phyloP scores from a whole-genome alignment of 768 basidiomycete species.

The Rhizopogon salebrosus region DNA sequence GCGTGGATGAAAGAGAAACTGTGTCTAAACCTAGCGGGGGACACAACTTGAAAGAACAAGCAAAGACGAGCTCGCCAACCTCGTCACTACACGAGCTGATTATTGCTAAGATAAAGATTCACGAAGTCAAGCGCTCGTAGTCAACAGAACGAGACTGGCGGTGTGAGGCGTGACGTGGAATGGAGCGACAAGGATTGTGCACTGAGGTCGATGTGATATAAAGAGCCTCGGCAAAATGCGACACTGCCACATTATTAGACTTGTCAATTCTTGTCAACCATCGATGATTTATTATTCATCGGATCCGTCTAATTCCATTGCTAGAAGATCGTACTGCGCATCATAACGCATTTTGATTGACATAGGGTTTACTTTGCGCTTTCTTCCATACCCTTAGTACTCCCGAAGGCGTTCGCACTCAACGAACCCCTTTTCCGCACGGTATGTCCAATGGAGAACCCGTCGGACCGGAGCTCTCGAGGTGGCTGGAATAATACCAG shows the following conservation, averaged over 20 bases:
- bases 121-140: slow-evolving; percentile 1
- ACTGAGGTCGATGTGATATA: background rate
- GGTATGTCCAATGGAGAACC: slow-evolving; percentile 10
- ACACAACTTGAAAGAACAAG: slow-evolving; percentile 3
- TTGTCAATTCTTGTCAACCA: no score
- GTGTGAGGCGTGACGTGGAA: background rate
- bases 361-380: background rate
- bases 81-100: background rate
- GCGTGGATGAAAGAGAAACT: slow-evolving; percentile 1
- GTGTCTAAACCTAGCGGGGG: background rate
- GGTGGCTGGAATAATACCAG: slow-evolving; percentile 4
- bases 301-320: background rate
- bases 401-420: background rate
- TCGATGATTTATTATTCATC: background rate
- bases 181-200: slow-evolving; percentile 3
- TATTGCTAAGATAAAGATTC: slow-evolving; percentile 11
- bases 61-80: slow-evolving; percentile 6
- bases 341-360: no score
- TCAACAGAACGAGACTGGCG: slow-evolving; percentile 14
- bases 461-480: slow-evolving; percentile 9
- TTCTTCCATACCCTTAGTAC: background rate
- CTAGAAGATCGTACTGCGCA: background rate
- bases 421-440: background rate
- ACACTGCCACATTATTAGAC: slow-evolving; percentile 8
- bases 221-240: slow-evolving; percentile 10